phyloP scores from a whole-genome alignment of 2,329 filamentous ascomycete species.

The Lasiodiplodia theobromae region DNA sequence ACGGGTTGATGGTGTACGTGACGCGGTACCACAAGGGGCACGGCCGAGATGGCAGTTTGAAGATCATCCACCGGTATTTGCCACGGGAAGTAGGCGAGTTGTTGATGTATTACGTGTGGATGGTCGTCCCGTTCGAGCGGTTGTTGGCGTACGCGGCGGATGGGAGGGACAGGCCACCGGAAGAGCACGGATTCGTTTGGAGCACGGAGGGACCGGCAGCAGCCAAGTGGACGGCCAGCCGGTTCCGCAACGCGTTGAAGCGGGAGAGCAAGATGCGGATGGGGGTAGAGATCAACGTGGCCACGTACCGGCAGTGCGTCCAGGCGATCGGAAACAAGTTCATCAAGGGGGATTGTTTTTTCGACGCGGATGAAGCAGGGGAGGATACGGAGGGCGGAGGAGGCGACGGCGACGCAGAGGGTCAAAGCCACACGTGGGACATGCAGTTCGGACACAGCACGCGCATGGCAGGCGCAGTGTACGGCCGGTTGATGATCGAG shows the following conservation, averaged over 20 bases:
- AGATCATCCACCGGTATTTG: constrained; percentile 39
- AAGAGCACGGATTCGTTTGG: constrained; percentile 22
- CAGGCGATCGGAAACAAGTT: constrained; percentile 5
- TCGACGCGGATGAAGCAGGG: neutral
- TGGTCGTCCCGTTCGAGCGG: constrained; percentile 33
- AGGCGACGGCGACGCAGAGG: neutral
- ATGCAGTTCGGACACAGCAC: constrained; percentile 10
- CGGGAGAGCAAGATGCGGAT: constrained; percentile 31
- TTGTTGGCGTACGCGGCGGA: neutral
- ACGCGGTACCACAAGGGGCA: constrained; percentile 38
- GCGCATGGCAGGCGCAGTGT: constrained; percentile 9
- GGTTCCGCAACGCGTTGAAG: constrained; percentile 32
- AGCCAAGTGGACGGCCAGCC: constrained; percentile 20
- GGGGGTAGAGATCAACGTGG: constrained; percentile 11
- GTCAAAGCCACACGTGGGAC: constrained; percentile 3
- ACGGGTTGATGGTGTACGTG: constrained; percentile 36
- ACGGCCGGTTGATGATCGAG: constrained; percentile 13
- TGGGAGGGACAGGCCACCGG: neutral
- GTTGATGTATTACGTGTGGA: constrained; percentile 35
- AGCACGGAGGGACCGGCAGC: neutral
- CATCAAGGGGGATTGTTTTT: constrained; percentile 18
- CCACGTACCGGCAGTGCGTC: constrained; percentile 17
- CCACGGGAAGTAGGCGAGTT: constrained; percentile 37
- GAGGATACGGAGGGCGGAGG: neutral
- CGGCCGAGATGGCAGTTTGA: constrained; percentile 32